Percentiles rank a stretch among this genome's conserved stretches.
Evolutionary conservation across 2,329 filamentous ascomycete genomes (phyloP).

Genomic region (Clarireedia paspali): DNA sequence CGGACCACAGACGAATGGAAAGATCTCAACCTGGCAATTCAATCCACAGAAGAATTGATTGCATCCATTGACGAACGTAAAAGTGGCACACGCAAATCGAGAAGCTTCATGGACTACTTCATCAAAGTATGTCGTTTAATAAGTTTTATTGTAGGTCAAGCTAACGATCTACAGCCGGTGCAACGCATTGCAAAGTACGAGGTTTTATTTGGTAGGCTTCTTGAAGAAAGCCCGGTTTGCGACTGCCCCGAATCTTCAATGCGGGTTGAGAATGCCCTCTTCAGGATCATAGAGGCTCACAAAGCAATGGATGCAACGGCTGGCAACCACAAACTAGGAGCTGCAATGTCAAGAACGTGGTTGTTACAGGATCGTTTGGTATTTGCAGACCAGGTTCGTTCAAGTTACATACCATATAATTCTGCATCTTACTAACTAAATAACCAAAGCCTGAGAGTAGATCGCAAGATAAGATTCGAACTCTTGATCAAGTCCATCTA

Average conservation of each 20-base stretch:
- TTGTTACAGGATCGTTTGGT: constrained; percentile 72
- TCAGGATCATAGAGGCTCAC: constrained; percentile 65
- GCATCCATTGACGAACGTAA: constrained; percentile 59
- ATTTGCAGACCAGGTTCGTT: constrained; percentile 62
- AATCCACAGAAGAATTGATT: constrained; percentile 70
- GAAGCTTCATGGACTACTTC: constrained; percentile 78
- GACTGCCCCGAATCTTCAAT: constrained; percentile 81
- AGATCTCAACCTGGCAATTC: constrained; percentile 76
- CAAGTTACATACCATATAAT: neutral
- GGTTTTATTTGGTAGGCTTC: constrained; percentile 74
- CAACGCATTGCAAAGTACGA: constrained; percentile 90
- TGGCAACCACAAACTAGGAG: constrained; percentile 62
- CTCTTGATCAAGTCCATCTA: constrained; percentile 71
- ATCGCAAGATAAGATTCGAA: constrained; percentile 61
- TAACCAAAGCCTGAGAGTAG: constrained; percentile 36
- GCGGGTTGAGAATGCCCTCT: constrained; percentile 67
- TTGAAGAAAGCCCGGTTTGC: constrained; percentile 72
- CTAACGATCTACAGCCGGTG: constrained; percentile 51
- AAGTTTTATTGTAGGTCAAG: neutral
- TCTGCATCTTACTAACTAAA: neutral
- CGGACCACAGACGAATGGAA: constrained; percentile 66
- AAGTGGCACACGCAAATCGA: constrained; percentile 60
- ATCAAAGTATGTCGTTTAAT: constrained; percentile 60
- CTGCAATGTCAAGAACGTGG: constrained; percentile 73
- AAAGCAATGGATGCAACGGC: constrained; percentile 79